Evolutionary conservation across 2,329 filamentous ascomycete species (phyloP), one percentile per base, ranked within the genome.

Genomic region (Emericellopsis cladophorae): DNA sequence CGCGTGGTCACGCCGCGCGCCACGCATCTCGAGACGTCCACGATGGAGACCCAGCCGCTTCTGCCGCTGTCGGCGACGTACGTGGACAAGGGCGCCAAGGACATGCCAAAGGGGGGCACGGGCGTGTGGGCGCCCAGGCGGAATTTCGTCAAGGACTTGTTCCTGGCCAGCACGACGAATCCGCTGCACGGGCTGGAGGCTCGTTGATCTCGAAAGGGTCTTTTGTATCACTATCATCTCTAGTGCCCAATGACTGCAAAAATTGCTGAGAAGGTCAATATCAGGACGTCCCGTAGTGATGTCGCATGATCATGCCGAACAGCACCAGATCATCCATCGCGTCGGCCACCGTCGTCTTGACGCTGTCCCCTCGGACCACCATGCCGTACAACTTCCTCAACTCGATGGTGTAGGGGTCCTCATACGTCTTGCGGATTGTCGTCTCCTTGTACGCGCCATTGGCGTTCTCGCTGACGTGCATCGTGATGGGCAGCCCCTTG

Each of bases 401-500:
- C 46, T 61, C 56, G 2, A 52, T 39, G 2, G 58, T 60, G 42
- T 58, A 62, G 1, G 57, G 46, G 41, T 62, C 59, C 40, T 62
- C 57, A 40, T 67, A 75, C 0, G 63, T 64, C 35, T 54, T 59
- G 18, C 60, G 49, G 4, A 41, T 16, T 8, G 6, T 67, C 18
- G 12, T 21, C 44, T 8, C 39, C 36, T 41, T 45, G 41, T 36
- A 46, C 41, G 36, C 53, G 52, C 0, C 61, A 58, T 35, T n/a
- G 14, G 59, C 57, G 12, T 59, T 51, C 36, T 73, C 67, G 14
- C 59, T 51, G 5, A 72, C 56, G 1, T 53, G 51, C 29, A 74
- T 61, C 9, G 55, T 65, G 35, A 70, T 66, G 0, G 66, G 65
- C 12, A 72, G 54, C 0, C 65, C 70, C 46, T 70, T 71, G 8